A percentile compares a stretch with the other conserved stretches of the same genome.
Conservation (phyloP, 2,329 filamentous ascomycete genomes). For the Tolypocladium pustulatum region DNA sequence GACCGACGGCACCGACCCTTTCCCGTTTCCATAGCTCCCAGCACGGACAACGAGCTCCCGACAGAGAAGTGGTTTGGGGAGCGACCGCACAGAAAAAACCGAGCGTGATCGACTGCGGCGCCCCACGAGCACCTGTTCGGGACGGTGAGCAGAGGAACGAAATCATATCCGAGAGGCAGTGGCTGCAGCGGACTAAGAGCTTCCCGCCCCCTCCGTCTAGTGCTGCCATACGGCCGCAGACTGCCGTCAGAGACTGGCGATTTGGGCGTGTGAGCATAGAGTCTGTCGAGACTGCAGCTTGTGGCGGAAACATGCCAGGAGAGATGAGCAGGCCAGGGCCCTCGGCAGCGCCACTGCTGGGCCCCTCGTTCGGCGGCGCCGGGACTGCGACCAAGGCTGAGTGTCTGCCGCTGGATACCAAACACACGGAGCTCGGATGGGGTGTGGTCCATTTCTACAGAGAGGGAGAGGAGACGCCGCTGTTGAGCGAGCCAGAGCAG, state of each 20-base stretch:
- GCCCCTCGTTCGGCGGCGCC: conserved; percentile 43
- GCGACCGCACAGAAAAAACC: conserved; percentile 3
- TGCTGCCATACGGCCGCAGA: conserved; percentile 34
- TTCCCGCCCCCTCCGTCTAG: conserved; percentile 31
- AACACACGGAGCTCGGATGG: conserved; percentile 73
- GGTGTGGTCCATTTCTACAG: conserved; percentile 91
- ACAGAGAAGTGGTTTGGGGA: not conserved
- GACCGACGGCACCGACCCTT: not conserved
- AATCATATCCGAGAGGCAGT: conserved; percentile 28
- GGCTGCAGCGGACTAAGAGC: conserved; percentile 27
- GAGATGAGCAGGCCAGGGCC: conserved; percentile 30
- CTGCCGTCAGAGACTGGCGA: conserved; percentile 60
- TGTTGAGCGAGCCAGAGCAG: conserved; percentile 26
- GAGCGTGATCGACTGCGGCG: conserved; percentile 40
- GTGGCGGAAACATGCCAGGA: conserved; percentile 20
- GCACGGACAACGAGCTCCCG: not conserved
- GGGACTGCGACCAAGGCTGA: conserved; percentile 75
- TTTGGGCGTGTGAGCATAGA: conserved; percentile 71
- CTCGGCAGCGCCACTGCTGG: conserved; percentile 40
- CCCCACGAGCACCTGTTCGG: conserved; percentile 21
- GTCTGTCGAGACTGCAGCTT: conserved; percentile 57
- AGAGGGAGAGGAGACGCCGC: conserved; percentile 65
- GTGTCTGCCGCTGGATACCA: conserved; percentile 60
- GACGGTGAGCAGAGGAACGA: conserved; percentile 24
- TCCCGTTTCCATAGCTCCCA: conserved; percentile 2